A percentile compares a stretch with the other conserved stretches of the same genome.
Conservation (phyloP, 805 yeast species). For the Zygosaccharomyces kombuchaensis region DNA sequence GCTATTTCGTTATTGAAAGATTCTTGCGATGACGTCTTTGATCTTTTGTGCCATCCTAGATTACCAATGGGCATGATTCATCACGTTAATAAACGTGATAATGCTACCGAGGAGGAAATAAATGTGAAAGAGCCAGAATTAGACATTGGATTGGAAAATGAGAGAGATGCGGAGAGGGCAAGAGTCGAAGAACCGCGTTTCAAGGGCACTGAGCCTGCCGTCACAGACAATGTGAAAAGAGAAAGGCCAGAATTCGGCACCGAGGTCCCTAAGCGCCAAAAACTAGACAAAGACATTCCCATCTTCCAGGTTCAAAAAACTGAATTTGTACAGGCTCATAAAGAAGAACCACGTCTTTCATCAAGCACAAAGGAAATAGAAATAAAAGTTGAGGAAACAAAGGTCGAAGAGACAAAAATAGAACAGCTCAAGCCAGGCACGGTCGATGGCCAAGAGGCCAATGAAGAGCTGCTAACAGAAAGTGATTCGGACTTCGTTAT, state of each 20-base stretch:
- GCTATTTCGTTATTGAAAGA: conserved; percentile 48
- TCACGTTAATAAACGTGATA: conserved; percentile 25
- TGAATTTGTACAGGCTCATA: conserved; percentile 2
- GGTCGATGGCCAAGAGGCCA: conserved; percentile 3
- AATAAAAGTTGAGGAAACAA: conserved; percentile 1
- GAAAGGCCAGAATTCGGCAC: not conserved
- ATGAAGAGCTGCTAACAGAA: conserved; percentile 11
- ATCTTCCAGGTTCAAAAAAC: conserved; percentile 10
- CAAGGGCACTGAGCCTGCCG: not conserved
- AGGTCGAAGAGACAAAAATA: conserved; percentile 8
- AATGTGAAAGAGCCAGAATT: not conserved
- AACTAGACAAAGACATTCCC: not conserved
- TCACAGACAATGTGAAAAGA: not conserved
- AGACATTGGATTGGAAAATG: conserved; percentile 13
- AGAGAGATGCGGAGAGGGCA: not conserved
- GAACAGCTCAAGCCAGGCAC: conserved; percentile 4
- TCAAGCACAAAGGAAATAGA: not conserved
- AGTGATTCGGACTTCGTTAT: conserved; percentile 33
- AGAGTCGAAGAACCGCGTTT: not conserved
- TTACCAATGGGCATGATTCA: conserved; percentile 49
- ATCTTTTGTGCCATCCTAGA: conserved; percentile 69
- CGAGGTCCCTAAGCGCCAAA: not conserved
- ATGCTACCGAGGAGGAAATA: conserved; percentile 18
- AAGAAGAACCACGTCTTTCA: not conserved
- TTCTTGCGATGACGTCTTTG: conserved; percentile 45